Percentiles rank a stretch among this genome's conserved stretches.
phyloP scores from a whole-genome alignment of 352 stramenopile genomes.

The Phytophthora pseudosyringae region DNA sequence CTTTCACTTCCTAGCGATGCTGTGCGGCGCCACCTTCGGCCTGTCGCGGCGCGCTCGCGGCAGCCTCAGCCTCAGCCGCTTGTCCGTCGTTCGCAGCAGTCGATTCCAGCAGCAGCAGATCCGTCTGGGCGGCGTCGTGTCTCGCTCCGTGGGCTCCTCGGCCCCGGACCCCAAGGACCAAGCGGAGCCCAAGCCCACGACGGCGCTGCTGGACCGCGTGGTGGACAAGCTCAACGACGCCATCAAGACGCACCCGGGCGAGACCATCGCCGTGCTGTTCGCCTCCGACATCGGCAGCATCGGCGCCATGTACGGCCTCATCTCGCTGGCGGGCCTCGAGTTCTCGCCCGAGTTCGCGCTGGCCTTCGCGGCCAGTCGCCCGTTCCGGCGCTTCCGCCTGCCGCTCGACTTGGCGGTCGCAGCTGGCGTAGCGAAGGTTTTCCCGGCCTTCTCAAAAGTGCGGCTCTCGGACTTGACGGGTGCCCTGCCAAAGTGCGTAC shows the following conservation, averaged over 20 bases:
- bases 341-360: constrained; percentile 90
- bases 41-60: constrained; percentile 2
- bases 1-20: background rate
- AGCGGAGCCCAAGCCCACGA: constrained; percentile 3
- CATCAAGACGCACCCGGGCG: constrained; percentile 73
- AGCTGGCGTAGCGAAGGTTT: constrained; percentile 68
- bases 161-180: constrained; percentile 7
- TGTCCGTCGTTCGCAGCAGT: background rate
- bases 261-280: constrained; percentile 82
- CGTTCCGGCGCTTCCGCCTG: constrained; percentile 81
- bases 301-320: constrained; percentile 75
- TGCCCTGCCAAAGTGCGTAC: constrained; percentile 59
- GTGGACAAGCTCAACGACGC: constrained; percentile 81
- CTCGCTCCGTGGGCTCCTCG: constrained; percentile 12
- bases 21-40: constrained; percentile 1
- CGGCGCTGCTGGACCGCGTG: constrained; percentile 62
- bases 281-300: constrained; percentile 85
- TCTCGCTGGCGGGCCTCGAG: constrained; percentile 64
- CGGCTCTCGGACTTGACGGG: constrained; percentile 70
- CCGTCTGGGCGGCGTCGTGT: constrained; percentile 4
- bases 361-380: constrained; percentile 83
- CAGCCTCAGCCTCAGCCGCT: constrained; percentile 7
- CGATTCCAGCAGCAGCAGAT: constrained; percentile 6
- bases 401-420: constrained; percentile 78
- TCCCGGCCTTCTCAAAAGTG: constrained; percentile 77